Evolutionary conservation across 2,329 filamentous ascomycete genomes (phyloP).

Genomic region (Trichoderma sp.): DNA sequence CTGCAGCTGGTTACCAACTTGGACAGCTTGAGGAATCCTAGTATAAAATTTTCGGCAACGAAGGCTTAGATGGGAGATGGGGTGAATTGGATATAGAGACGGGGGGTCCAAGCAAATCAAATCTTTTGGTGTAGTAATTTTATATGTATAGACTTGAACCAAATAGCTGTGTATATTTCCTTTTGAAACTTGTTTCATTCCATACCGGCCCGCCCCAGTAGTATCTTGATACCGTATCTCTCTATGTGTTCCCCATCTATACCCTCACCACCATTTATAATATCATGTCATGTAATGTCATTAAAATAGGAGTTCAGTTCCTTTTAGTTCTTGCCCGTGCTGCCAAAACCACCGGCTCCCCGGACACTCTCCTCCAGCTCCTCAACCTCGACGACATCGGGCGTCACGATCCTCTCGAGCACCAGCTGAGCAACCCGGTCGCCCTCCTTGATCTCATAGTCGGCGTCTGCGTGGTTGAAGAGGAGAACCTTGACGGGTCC

Average conservation of each 20-base stretch:
- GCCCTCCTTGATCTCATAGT: constrained; percentile 81
- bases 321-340: constrained; percentile 62
- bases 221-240: neutral
- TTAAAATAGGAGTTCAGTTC: neutral
- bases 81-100: neutral
- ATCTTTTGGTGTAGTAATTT: neutral
- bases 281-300: neutral
- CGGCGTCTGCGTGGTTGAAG: constrained; percentile 85
- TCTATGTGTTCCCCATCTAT: neutral
- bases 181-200: neutral
- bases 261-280: neutral
- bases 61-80: constrained; percentile 44
- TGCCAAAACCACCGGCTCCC: constrained; percentile 89
- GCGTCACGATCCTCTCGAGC: constrained; percentile 91
- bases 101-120: neutral
- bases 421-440: constrained; percentile 94
- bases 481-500: constrained; percentile 92
- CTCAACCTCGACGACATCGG: constrained; percentile 86
- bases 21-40: constrained; percentile 67
- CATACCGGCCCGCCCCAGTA: neutral
- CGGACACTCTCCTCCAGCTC: constrained; percentile 88
- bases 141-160: constrained; percentile 12
- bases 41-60: constrained; percentile 64
- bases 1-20: constrained; percentile 80
- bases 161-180: neutral